Conservation (phyloP, 2,329 filamentous ascomycete genomes). For the Parafenestella ontariensis region DNA sequence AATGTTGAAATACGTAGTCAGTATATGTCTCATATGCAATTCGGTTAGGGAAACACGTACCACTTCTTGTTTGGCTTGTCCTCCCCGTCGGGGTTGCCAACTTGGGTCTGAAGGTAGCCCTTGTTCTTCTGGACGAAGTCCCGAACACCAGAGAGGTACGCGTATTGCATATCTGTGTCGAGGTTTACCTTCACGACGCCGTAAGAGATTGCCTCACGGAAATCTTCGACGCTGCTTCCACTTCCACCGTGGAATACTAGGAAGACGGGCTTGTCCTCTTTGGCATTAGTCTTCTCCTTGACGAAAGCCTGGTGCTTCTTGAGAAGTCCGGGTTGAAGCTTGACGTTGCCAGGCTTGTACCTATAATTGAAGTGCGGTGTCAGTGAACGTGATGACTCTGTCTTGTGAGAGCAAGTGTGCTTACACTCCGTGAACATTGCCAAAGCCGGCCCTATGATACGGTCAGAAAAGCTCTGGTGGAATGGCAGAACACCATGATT, state of each 20-base stretch:
- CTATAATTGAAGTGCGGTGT: not conserved
- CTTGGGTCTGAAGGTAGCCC: constrained; percentile 83
- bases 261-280: constrained; percentile 74
- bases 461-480: not conserved
- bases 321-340: constrained; percentile 93
- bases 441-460: constrained; percentile 75
- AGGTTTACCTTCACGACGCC: constrained; percentile 99
- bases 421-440: constrained; percentile 93
- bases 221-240: constrained; percentile 82
- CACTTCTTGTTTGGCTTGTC: constrained; percentile 99
- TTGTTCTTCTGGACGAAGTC: constrained; percentile 92
- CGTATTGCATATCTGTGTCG: constrained; percentile 92
- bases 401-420: not conserved
- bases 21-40: not conserved
- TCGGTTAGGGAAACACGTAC: not conserved
- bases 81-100: constrained; percentile 93
- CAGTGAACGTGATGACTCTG: not conserved
- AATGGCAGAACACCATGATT: not conserved
- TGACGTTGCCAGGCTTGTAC: constrained; percentile 98
- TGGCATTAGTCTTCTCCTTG: constrained; percentile 67
- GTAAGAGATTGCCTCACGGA: constrained; percentile 55
- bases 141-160: constrained; percentile 89
- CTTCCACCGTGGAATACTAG: constrained; percentile 97
- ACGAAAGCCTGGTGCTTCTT: constrained; percentile 91
- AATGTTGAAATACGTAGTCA: not conserved